Percentiles rank a stretch among this genome's conserved stretches.
These are phyloP conservation scores for Eucalyptus tenuipes DNA, from an alignment of 345 rosid species.

Conservation along the genomic window DNA sequence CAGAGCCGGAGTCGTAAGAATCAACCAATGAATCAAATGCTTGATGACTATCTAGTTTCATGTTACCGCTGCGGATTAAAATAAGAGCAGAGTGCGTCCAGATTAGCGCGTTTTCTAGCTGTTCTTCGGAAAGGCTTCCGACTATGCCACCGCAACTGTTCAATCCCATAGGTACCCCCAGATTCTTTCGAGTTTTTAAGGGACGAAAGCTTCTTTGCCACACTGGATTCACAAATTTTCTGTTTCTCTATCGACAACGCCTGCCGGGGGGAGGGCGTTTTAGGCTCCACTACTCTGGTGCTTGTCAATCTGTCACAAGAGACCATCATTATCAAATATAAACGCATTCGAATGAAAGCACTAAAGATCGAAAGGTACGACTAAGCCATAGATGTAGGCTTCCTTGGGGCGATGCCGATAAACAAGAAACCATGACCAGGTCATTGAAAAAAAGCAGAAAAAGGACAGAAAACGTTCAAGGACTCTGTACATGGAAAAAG, in stretches of 20 bases:
- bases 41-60: not conserved
- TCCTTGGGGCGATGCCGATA: not conserved
- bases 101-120: conserved; percentile 29
- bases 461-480: not conserved
- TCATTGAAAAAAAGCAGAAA: not conserved
- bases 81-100: conserved; percentile 41
- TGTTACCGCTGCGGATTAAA: conserved; percentile 13
- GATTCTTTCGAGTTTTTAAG: not conserved
- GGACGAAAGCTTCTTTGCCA: not conserved
- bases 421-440: not conserved
- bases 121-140: conserved; percentile 64
- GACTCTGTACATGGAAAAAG: not conserved
- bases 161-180: conserved; percentile 11
- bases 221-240: not conserved
- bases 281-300: conserved; percentile 31
- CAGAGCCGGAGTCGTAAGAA: not conserved
- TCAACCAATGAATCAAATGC: conserved; percentile 43
- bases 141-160: conserved; percentile 44
- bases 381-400: not conserved
- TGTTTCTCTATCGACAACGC: conserved; percentile 2
- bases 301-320: conserved; percentile 22
- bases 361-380: not conserved
- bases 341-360: not conserved
- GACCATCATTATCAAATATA: not conserved
- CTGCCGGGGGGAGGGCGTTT: conserved; percentile 40